phyloP scores from a whole-genome alignment of 2,329 filamentous ascomycete species.

The Chaetomium sp. region DNA sequence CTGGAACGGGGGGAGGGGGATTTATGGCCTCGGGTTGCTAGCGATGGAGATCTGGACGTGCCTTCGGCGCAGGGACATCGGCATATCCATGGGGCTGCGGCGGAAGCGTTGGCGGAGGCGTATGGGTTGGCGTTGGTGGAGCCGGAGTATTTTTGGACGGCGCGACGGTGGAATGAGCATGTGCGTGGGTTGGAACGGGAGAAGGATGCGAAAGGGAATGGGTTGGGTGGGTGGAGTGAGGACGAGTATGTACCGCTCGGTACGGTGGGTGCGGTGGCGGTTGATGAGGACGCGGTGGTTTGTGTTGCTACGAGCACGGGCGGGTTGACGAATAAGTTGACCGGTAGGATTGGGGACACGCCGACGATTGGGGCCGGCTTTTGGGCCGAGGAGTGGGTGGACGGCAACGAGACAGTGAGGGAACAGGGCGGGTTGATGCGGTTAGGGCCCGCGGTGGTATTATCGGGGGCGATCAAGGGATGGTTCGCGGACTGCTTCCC shows the following conservation, averaged over 20 bases:
- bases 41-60: conserved; percentile 29
- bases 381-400: conserved; percentile 80
- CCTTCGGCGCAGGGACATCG: conserved; percentile 62
- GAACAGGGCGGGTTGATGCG: neutral
- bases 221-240: conserved; percentile 51
- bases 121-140: conserved; percentile 69
- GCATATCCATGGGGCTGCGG: conserved; percentile 59
- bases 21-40: conserved; percentile 26
- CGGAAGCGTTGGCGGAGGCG: conserved; percentile 59
- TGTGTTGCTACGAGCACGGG: conserved; percentile 65
- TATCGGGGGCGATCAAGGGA: conserved; percentile 39
- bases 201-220: conserved; percentile 32
- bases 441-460: conserved; percentile 29
- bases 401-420: conserved; percentile 31
- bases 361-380: conserved; percentile 78
- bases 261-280: conserved; percentile 74
- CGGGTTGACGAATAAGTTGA: conserved; percentile 82
- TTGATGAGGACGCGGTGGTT: conserved; percentile 69
- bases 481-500: conserved; percentile 57
- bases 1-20: conserved; percentile 60
- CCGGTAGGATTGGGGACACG: conserved; percentile 79
- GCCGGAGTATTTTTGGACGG: conserved; percentile 70
- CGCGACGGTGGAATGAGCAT: conserved; percentile 66
- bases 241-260: conserved; percentile 71
- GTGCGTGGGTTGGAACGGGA: conserved; percentile 44